phyloP scores from a whole-genome alignment of 768 basidiomycete genomes.

The Tylopilus rubrobrunneus region DNA sequence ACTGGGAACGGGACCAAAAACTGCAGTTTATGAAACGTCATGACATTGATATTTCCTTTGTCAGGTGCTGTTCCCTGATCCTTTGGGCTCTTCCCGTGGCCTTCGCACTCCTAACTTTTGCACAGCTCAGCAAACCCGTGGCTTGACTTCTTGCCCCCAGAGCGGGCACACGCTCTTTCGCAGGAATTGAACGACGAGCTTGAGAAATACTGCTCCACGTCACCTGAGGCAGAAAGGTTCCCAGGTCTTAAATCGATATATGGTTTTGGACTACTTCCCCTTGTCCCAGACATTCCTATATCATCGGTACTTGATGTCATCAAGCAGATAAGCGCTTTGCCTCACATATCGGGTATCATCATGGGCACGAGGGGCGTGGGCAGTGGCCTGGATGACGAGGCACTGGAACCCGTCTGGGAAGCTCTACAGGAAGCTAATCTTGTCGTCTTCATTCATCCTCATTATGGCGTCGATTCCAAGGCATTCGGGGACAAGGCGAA shows the following conservation, averaged over 20 bases:
- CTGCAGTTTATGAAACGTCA: conserved; percentile 83
- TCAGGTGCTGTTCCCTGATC: conserved; percentile 46
- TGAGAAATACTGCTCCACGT: conserved; percentile 72
- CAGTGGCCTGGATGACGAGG: conserved; percentile 74
- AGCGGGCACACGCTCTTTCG: conserved; percentile 64
- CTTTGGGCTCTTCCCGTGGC: not conserved
- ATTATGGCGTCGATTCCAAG: conserved; percentile 74
- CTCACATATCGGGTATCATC: conserved; percentile 73
- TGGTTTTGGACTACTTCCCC: conserved; percentile 80
- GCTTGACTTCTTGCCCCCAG: conserved; percentile 79
- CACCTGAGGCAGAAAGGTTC: conserved; percentile 38
- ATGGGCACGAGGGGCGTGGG: conserved; percentile 80
- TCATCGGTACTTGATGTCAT: conserved; percentile 59
- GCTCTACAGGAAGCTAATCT: conserved; percentile 66
- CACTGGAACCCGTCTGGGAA: conserved; percentile 78
- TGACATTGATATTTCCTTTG: conserved; percentile 73
- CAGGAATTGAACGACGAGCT: conserved; percentile 72
- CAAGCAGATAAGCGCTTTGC: conserved; percentile 57
- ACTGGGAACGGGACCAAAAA: conserved; percentile 78
- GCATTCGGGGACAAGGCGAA: conserved; percentile 76
- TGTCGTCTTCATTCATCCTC: conserved; percentile 81
- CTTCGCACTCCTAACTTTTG: conserved; percentile 15
- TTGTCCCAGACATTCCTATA: conserved; percentile 62
- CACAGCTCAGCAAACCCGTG: conserved; percentile 83
- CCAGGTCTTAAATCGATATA: conserved; percentile 61